A percentile compares a stretch with the other conserved stretches of the same genome.
phyloP scores from a whole-genome alignment of 176 grass and related monocot species.

The Musa troglodytarum region DNA sequence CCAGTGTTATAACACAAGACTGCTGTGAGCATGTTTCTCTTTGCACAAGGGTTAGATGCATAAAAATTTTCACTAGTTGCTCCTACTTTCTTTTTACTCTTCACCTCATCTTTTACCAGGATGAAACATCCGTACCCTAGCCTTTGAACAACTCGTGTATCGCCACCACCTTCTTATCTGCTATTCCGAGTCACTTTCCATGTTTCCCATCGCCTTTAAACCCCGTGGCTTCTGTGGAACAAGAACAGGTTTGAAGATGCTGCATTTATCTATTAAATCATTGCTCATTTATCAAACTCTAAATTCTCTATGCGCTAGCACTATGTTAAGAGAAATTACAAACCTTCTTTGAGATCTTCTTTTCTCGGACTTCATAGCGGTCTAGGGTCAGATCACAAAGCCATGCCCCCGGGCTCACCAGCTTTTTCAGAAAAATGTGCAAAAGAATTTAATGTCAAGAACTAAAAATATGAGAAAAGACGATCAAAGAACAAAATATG shows the following conservation, averaged over 20 bases:
- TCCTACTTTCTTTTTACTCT: not conserved
- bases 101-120: not conserved
- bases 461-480: not conserved
- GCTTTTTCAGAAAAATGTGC: conserved; percentile 25
- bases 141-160: not conserved
- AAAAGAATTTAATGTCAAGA: not conserved
- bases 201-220: conserved; percentile 75
- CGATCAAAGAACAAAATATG: not conserved
- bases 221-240: conserved; percentile 65
- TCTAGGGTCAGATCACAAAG: conserved; percentile 79
- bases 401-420: conserved; percentile 84
- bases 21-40: not conserved
- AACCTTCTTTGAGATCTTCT: conserved; percentile 85
- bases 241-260: conserved; percentile 2
- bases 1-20: not conserved
- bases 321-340: not conserved
- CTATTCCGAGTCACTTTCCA: conserved; percentile 93
- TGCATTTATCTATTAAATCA: too few species aligned
- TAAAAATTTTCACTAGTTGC: not conserved
- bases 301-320: not conserved
- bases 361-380: conserved; percentile 93
- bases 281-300: not conserved
- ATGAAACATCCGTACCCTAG: not conserved
- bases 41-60: not conserved
- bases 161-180: not conserved